Evolutionary conservation across 768 basidiomycete genomes (phyloP).

Genomic region (Cystobasidium tubakii): DNA sequence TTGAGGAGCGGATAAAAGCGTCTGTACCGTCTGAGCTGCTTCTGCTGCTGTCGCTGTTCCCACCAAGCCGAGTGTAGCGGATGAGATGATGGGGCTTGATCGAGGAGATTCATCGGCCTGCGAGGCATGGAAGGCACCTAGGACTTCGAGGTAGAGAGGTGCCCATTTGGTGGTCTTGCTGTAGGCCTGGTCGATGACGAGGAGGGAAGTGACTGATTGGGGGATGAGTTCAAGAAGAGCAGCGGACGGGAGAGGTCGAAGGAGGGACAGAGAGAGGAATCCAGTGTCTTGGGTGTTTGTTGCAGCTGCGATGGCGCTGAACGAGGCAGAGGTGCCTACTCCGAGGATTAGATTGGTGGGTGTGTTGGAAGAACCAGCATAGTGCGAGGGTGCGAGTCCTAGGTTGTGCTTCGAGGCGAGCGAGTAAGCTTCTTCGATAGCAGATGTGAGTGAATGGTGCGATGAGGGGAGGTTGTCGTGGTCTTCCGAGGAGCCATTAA

Average conservation of each 20-base stretch:
- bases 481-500: conserved; percentile 39
- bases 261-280: conserved; percentile 55
- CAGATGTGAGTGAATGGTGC: conserved; percentile 41
- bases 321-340: conserved; percentile 56
- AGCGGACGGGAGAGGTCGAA: conserved; percentile 63
- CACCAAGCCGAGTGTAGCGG: conserved; percentile 59
- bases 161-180: conserved; percentile 78
- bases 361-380: conserved; percentile 56
- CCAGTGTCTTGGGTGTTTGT: conserved; percentile 45
- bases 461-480: conserved; percentile 29
- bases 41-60: conserved; percentile 49
- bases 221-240: conserved; percentile 61
- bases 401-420: conserved; percentile 63
- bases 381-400: conserved; percentile 56
- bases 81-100: conserved; percentile 57
- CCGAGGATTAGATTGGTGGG: conserved; percentile 66
- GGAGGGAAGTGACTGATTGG: conserved; percentile 59
- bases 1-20: conserved; percentile 47
- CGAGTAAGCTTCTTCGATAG: conserved; percentile 58
- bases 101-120: conserved; percentile 50
- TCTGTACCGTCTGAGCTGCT: conserved; percentile 47
- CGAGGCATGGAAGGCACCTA: conserved; percentile 64
- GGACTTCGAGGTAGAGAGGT: conserved; percentile 74
- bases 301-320: conserved; percentile 57
- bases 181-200: conserved; percentile 75